phyloP scores from a whole-genome alignment of 495 filamentous ascomycete species.

The Penicillium tannophilum region DNA sequence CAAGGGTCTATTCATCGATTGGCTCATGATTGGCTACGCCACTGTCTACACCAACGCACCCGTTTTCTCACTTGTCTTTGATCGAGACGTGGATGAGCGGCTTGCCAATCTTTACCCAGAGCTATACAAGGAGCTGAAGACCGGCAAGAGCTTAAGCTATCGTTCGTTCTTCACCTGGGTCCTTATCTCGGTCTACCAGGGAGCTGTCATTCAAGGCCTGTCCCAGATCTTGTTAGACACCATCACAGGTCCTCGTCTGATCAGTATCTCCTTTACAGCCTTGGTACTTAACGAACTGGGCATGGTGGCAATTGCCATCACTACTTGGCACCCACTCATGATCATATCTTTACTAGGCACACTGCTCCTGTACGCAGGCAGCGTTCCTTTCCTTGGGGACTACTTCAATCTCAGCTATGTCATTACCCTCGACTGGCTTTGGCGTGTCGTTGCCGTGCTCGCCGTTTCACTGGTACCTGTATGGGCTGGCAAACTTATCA shows the following conservation, averaged over 20 bases:
- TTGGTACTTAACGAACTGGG: slow-evolving; percentile 92
- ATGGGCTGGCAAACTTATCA: slow-evolving; percentile 79
- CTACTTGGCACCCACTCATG: slow-evolving; percentile 97
- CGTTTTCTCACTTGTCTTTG: slow-evolving; percentile 94
- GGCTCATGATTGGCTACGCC: slow-evolving; percentile 96
- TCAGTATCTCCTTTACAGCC: slow-evolving; percentile 88
- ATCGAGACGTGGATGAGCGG: slow-evolving; percentile 90
- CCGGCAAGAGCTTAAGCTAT: slow-evolving; percentile 82
- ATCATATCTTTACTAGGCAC: slow-evolving; percentile 81
- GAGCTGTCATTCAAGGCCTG: slow-evolving; percentile 88
- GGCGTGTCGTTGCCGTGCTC: slow-evolving; percentile 79
- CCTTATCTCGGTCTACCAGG: slow-evolving; percentile 93
- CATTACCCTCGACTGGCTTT: slow-evolving; percentile 77
- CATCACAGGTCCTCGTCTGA: slow-evolving; percentile 68
- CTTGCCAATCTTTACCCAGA: slow-evolving; percentile 96
- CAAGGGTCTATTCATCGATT: slow-evolving; percentile 92
- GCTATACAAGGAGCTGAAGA: slow-evolving; percentile 92
- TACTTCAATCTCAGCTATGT: slow-evolving; percentile 91
- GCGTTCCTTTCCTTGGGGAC: slow-evolving; percentile 80
- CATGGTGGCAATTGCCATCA: slow-evolving; percentile 96
- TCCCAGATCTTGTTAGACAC: slow-evolving; percentile 83
- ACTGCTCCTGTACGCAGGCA: slow-evolving; percentile 73
- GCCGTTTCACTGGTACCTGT: slow-evolving; percentile 84
- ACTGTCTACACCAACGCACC: slow-evolving; percentile 94
- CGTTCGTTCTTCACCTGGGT: slow-evolving; percentile 97